These are phyloP conservation scores for Eleusine coracana DNA, from an alignment of 176 grass and related monocot genomes.

Conservation along the genomic window DNA sequence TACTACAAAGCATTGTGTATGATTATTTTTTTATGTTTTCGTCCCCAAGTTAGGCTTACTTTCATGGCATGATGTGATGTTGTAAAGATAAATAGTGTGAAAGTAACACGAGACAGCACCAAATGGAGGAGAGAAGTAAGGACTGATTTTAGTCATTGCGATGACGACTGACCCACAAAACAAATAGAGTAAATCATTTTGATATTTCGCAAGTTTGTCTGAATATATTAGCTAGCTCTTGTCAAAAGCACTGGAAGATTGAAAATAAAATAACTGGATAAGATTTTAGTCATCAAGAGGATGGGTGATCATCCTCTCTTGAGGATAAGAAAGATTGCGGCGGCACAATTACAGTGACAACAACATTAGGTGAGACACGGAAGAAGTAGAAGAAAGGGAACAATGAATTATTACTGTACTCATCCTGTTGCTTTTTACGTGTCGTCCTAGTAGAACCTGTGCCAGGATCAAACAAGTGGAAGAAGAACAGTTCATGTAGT, in stretches of 20 bases:
- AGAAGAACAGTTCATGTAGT: neutral
- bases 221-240: neutral
- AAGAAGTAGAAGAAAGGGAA: neutral
- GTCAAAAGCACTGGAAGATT: neutral
- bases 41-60: slow-evolving; percentile 34
- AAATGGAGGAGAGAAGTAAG: neutral
- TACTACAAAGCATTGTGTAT: slow-evolving; percentile 16
- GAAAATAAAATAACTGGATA: slow-evolving; percentile 1
- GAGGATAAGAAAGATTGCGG: slow-evolving; percentile 10
- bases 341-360: neutral
- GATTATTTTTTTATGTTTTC: neutral
- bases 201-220: neutral
- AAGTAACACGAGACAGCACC: slow-evolving; percentile 36
- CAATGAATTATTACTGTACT: neutral
- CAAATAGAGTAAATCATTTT: neutral
- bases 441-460: neutral
- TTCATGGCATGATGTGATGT: slow-evolving; percentile 48
- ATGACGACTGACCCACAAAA: slow-evolving; percentile 21
- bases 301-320: neutral
- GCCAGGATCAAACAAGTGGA: neutral
- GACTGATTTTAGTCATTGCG: neutral
- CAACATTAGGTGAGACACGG: neutral
- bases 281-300: slow-evolving; percentile 7
- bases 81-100: slow-evolving; percentile 43
- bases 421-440: neutral